Base-by-base conservation (phyloP, 2,329 filamentous ascomycete genomes). In the Arthrobotrys iridis region DNA sequence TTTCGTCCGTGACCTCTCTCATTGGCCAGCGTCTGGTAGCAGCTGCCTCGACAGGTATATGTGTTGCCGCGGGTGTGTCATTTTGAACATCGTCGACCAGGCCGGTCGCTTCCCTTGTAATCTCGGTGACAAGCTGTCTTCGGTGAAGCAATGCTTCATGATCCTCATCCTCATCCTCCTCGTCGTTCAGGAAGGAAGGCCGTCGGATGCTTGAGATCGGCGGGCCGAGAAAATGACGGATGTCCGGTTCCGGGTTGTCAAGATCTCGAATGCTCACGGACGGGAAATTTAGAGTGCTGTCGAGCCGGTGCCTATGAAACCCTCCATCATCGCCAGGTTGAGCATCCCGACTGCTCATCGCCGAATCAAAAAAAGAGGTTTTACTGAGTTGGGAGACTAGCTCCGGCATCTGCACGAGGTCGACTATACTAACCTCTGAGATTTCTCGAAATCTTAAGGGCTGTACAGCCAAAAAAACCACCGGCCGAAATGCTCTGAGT, bases 1-100 rank as follows among this genome's bases (percentile, higher is more conserved):
- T 91, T 1, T 87, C 86, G 78, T 88, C 86, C 2, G 87, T 89
- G 28, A 96, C 88, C 75, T 88, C 84, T 77, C 86, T 88, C 65
- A 88, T 85, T 5, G 93, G 93, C 72, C 72, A 76, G 3, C 45
- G 43, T 35, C 70, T 60, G 18, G 30, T 41, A 18, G 20, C 41
- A n/a, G 35, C 46, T 33, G 43, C 28, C 15, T 55, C 30, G 35
- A 52, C 45, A 30, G 41, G 20, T 7, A 18, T 8, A 33, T 74
- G 68, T 63, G 70, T 74, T 74, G 70, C 48, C 8, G 35, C 45
- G 30, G n/a, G 10, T 28, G 70, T 57, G 48, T 67, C 52, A 48
- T 55, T 62, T 37, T 74, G 62, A 35, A 71, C 58, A 33, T 73
- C 70, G 13, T 74, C 70, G n/a, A 66, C 62, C 11, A 74, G 46